Conservation (phyloP, 805 yeast species). For the Spathaspora arborariae region DNA sequence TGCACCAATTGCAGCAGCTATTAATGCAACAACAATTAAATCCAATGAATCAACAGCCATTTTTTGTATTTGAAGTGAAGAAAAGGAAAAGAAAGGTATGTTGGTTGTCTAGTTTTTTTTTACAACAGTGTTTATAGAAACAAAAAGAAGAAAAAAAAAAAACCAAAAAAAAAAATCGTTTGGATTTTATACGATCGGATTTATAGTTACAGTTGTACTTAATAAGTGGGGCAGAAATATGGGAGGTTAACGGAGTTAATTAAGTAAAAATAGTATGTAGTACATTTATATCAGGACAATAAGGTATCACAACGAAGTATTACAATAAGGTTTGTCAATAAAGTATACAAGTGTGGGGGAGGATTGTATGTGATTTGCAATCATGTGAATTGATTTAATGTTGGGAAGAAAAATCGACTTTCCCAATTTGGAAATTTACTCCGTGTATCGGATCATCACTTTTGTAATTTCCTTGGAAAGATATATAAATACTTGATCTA, state of each 20-base stretch:
- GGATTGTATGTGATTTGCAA: neutral
- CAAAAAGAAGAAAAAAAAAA: neutral
- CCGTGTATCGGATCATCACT: neutral
- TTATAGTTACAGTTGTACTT: no score
- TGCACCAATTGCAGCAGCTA: slow-evolving; percentile 61
- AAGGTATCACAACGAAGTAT: neutral
- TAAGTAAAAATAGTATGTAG: no score
- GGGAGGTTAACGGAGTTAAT: no score
- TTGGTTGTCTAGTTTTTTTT: neutral
- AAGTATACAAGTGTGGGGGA: no score
- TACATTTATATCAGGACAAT: no score
- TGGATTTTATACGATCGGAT: neutral
- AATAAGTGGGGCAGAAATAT: no score
- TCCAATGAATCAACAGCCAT: slow-evolving; percentile 75
- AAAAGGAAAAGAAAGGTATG: neutral
- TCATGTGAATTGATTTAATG: neutral
- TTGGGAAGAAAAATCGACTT: neutral
- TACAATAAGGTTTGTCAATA: no score
- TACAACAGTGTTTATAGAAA: neutral
- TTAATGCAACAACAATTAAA: slow-evolving; percentile 58
- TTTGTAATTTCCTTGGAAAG: neutral
- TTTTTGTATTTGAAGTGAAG: neutral
- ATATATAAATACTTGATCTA: no score
- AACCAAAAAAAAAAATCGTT: neutral
- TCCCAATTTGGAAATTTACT: neutral